phyloP scores from a whole-genome alignment of 1,284 basidiomycete species.

The Trichosporon ovoides region DNA sequence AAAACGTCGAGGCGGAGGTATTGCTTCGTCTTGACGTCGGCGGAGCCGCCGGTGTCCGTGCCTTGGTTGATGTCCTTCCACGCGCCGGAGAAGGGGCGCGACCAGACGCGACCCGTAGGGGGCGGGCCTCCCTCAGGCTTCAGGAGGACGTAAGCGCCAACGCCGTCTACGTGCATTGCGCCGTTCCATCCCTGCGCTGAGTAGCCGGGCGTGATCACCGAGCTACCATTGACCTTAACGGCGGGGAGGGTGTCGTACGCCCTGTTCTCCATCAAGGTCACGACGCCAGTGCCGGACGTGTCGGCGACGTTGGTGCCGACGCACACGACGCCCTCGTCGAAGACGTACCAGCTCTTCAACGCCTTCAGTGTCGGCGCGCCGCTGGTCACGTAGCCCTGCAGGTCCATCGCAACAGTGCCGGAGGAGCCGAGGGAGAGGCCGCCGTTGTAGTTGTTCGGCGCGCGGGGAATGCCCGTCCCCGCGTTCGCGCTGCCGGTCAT shows the following conservation, averaged over 20 bases:
- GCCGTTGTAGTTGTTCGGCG: background rate
- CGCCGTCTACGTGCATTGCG: background rate
- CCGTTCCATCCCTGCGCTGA: background rate
- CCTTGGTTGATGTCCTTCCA: background rate
- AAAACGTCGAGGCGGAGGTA: background rate
- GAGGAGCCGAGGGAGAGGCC: background rate
- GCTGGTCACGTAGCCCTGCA: background rate
- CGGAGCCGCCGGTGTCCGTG: background rate
- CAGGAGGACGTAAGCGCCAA: background rate
- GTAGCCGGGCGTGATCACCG: background rate
- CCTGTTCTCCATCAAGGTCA: slow-evolving; percentile 1
- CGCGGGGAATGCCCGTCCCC: background rate
- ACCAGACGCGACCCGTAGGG: background rate
- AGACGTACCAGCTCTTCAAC: background rate
- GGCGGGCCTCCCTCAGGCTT: too few species aligned
- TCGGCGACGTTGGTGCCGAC: background rate
- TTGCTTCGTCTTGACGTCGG: background rate
- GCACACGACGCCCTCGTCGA: background rate
- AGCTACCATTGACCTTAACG: background rate
- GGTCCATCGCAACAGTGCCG: background rate
- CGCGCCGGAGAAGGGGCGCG: background rate
- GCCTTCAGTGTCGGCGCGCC: background rate
- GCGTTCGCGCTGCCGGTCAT: background rate
- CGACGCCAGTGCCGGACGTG: background rate
- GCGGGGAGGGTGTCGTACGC: background rate